Evolutionary conservation across 768 basidiomycete species (phyloP), one percentile per base, ranked within the genome.

Genomic region (Kondoa subrosea): DNA sequence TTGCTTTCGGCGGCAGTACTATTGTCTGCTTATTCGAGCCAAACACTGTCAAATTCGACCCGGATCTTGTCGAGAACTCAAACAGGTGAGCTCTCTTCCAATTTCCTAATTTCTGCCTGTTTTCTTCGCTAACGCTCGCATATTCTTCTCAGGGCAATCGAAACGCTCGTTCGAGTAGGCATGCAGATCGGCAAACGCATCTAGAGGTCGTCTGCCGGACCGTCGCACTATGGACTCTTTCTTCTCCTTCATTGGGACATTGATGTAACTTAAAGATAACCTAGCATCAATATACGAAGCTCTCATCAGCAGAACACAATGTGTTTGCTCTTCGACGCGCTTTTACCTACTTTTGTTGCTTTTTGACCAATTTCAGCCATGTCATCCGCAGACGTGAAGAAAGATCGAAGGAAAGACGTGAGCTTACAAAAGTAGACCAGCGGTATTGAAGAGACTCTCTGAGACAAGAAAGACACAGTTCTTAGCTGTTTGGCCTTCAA

Each of bases 21-120:
- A 88, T 95, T 70, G 91, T 97, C 56, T 78, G 89, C 57, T 76
- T 96, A 21, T 91, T 96, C 72, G 89, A 91, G 77, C 89, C 85
- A 74, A 87, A 86, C 4, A 82, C 78, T 2, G 82, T 96, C 16
- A 81, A 86, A 74, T 99, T 91, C 87, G 93, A 97, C 73, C 29
- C 40, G 27, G 50, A 32, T 57, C 17, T 66, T 3, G 27, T 66
- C 4, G 29, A 31, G 34, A 58, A 57, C 26, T 4, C 2, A 21
- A 33, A 67, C 25, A 56, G 65, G 68, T 58, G 16, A 70, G 61
- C 34, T 62, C 56, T 56, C 12, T 50, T 50, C 8, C 12, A 50
- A 8, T 50, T 50, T 8, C 40, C 40, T 50, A 21, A 50, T 50
- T 21, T 21, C 40, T 50, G 40, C 40, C 21, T 21, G 40, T 21